phyloP scores from a whole-genome alignment of 257 asterid species.

The Gardenia jasminoides region DNA sequence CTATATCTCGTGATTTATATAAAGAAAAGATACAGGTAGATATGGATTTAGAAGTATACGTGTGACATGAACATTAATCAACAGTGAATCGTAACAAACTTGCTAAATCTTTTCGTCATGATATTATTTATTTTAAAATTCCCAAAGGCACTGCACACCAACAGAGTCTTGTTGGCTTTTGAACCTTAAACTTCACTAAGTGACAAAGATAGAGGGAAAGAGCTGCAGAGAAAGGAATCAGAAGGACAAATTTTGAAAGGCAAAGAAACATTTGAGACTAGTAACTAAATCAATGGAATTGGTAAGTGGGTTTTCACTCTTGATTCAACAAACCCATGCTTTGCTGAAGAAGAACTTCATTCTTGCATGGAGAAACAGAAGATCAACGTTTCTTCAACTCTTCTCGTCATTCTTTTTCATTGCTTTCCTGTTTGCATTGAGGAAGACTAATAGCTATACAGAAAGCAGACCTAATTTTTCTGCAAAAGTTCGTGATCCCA shows the following conservation, averaged over 20 bases:
- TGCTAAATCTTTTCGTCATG: too few relatives aligned
- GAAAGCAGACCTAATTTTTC: conserved; percentile 5
- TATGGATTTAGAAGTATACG: too few relatives aligned
- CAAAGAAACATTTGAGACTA: not conserved
- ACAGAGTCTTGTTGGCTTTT: not conserved
- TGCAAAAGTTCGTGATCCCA: conserved; percentile 25
- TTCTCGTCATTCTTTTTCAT: conserved; percentile 42
- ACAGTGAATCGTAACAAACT: too few relatives aligned
- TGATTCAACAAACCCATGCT: conserved; percentile 34
- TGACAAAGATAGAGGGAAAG: not conserved
- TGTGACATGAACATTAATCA: too few relatives aligned
- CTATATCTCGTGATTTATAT: too few relatives aligned
- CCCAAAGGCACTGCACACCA: not conserved
- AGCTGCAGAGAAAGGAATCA: not conserved
- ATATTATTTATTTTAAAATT: not conserved
- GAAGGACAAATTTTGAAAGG: not conserved
- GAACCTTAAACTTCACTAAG: not conserved
- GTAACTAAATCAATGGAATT: conserved; percentile 27
- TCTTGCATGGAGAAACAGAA: conserved; percentile 26
- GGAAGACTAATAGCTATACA: not conserved
- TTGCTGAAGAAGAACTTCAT: conserved; percentile 36
- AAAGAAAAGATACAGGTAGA: too few relatives aligned
- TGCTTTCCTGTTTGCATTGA: conserved; percentile 27
- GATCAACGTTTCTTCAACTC: conserved; percentile 30
- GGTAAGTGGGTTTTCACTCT: conserved; percentile 32